Base-by-base conservation (phyloP, 1,284 basidiomycete genomes). In the Tylopilus sp. region DNA sequence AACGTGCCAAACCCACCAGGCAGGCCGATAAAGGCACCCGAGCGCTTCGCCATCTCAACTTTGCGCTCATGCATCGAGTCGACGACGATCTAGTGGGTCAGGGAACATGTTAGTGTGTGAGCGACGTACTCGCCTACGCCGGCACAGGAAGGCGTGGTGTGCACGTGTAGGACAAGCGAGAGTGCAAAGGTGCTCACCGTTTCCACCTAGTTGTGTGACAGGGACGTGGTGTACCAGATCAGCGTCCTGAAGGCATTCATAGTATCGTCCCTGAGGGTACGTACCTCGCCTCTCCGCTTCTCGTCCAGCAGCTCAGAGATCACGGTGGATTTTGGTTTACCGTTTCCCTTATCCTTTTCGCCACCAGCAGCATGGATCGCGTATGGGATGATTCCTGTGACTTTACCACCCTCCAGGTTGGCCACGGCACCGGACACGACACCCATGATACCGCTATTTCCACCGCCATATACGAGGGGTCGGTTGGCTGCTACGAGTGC, bases 1-100 rank as follows among this genome's bases (percentile, higher is more conserved):
- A 91, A 91, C 0, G 92, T 95, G 15, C 93, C 93, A 62, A 82
- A 94, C 0, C 94, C 94, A 31, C 94, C 94, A 6, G 94, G 93
- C 11, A 96, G 75, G 15, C 84, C 88, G 44, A 96, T 73, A 61
- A 97, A 97, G 0, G 83, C 92, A 28, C 80, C 77, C 0, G 80
- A 80, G 18, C 87, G 75, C 55, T 77, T 77, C 0, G 92, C 91
- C 92, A 96, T 95, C 61, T 85, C 81, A 12, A 86, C 76, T 67
- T 96, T 96, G 20, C 94, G 81, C 61, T 92, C 88, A 63, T 96
- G 94, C 94, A 97, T 96, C 1, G 86, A 86, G 46, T 82, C 74
- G 2, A 94, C 90, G 2, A 94, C 69, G 46, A 90, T 73, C 77
- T 88, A 57, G 24, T 48, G 31, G 46, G 21, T 44, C 30, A 30